Conservation (phyloP, 768 basidiomycete genomes). For the Pulveroboletus ravenelii region DNA sequence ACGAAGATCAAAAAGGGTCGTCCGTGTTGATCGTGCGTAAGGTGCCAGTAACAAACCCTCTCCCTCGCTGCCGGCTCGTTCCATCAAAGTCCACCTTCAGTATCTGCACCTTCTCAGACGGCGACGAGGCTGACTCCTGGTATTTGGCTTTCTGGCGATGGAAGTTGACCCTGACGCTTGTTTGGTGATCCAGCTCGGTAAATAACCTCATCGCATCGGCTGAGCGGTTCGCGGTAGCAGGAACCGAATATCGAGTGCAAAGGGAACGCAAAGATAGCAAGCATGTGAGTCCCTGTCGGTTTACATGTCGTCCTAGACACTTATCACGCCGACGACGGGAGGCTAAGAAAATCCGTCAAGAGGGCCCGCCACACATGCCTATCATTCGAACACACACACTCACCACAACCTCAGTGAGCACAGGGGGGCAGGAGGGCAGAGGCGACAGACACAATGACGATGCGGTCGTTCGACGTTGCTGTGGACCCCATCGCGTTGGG, state of each 20-base stretch:
- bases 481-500: not conserved
- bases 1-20: slow-evolving; percentile 49
- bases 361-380: not conserved
- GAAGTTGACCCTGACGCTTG: not conserved
- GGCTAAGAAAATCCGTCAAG: slow-evolving; percentile 1
- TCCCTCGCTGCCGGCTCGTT: not conserved
- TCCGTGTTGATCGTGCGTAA: slow-evolving; percentile 19
- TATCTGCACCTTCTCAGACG: not conserved
- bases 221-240: not conserved
- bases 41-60: not conserved
- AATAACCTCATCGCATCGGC: not conserved
- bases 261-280: not conserved
- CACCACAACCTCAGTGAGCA: not conserved
- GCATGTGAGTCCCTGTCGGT: not conserved
- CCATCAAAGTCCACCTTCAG: slow-evolving; percentile 1
- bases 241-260: not conserved
- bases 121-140: not conserved
- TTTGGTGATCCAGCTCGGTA: not conserved
- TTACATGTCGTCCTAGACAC: slow-evolving; percentile 2
- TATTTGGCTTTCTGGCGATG: not conserved
- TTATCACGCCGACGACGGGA: slow-evolving; percentile 3
- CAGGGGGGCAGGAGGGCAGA: not conserved
- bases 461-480: not conserved
- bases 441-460: not conserved
- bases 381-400: slow-evolving; percentile 1